Evolutionary conservation across 2,329 filamentous ascomycete species (phyloP).

Genomic region (Coccinonectria pachysandricola): DNA sequence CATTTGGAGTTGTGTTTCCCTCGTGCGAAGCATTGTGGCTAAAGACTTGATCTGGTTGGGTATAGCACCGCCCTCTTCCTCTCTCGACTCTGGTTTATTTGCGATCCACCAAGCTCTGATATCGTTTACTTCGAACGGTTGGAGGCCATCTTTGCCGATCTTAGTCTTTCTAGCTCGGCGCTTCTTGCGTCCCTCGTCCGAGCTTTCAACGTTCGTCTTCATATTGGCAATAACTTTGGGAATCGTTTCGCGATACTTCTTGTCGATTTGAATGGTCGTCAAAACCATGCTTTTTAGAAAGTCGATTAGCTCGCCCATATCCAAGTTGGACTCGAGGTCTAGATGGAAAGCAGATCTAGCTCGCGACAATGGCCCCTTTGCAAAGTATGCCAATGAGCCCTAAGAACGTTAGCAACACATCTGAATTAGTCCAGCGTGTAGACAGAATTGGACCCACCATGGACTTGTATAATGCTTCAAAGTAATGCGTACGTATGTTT

Average conservation of each 20-base stretch:
- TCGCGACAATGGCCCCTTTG: slow-evolving; percentile 69
- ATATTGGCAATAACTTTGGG: slow-evolving; percentile 50
- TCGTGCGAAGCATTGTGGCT: slow-evolving; percentile 55
- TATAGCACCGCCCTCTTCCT: slow-evolving; percentile 37
- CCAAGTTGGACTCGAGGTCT: slow-evolving; percentile 48
- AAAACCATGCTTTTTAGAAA: slow-evolving; percentile 63
- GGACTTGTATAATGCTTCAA: slow-evolving; percentile 52
- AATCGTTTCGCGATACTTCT: slow-evolving; percentile 67
- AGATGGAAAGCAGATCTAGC: slow-evolving; percentile 61
- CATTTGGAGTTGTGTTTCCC: slow-evolving; percentile 73
- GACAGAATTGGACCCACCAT: slow-evolving; percentile 35
- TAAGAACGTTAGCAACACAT: slow-evolving; percentile 23
- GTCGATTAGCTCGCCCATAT: slow-evolving; percentile 52
- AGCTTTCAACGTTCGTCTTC: slow-evolving; percentile 45
- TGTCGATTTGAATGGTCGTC: slow-evolving; percentile 58
- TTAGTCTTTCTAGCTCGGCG: slow-evolving; percentile 54
- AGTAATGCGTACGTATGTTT: slow-evolving; percentile 47
- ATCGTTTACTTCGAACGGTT: slow-evolving; percentile 53
- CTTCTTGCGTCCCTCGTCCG: slow-evolving; percentile 39
- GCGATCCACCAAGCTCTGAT: slow-evolving; percentile 62
- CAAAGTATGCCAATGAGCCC: slow-evolving; percentile 74
- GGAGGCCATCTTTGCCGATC: slow-evolving; percentile 58
- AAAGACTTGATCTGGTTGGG: slow-evolving; percentile 49
- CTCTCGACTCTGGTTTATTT: slow-evolving; percentile 40
- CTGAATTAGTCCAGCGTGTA: slow-evolving; percentile 3